Evolutionary conservation across 768 basidiomycete genomes (phyloP), one percentile per base, ranked within the genome.

Genomic region (Mrakia gelida): DNA sequence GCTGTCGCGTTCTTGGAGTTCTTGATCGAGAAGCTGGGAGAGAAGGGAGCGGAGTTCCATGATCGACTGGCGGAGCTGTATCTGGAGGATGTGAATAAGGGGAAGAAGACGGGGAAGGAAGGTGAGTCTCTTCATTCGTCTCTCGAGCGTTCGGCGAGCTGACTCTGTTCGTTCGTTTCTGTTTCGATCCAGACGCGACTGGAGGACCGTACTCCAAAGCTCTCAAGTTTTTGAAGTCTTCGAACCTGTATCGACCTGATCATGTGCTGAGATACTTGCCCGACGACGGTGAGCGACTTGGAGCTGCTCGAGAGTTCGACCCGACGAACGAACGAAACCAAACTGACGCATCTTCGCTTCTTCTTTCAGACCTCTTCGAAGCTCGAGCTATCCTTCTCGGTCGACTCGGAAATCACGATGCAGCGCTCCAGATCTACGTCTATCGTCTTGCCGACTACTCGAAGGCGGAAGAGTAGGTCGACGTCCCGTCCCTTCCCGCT

Each of bases 341-440:
- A 28, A 59, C 56, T 45, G 43, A 61, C 43, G 15, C 49, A 26
- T 67, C 16, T 15, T 56, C n/a, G 32, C 13, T 5, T 43, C 34
- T 16, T 56, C 52, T 26, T 38, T 8, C 81, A 95, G 94, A 94
- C 81, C 87, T 97, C 56, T 94, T 89, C 78, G 94, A 98, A 84
- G 94, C 93, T 23, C 90, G 94, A 61, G 97, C 97, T 0, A 90
- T 98, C 78, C 87, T 99, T 10, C 86, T 98, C 15, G 97, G 97
- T 15, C 88, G 92, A 65, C 87, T 98, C 79, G 94, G 92, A 1
- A 90, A 93, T 75, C 96, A 98, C 79, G 94, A 97, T 79, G 93
- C 91, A 79, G 95, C 96, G 0, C 88, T 98, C n/a, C 93, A 95
- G 82, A 88, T 96, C 21, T 99, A 98, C 83, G 94, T 95, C 9